Evolutionary conservation across 148 eudicot species (phyloP).

Genomic region (Polygonum maritimum): DNA sequence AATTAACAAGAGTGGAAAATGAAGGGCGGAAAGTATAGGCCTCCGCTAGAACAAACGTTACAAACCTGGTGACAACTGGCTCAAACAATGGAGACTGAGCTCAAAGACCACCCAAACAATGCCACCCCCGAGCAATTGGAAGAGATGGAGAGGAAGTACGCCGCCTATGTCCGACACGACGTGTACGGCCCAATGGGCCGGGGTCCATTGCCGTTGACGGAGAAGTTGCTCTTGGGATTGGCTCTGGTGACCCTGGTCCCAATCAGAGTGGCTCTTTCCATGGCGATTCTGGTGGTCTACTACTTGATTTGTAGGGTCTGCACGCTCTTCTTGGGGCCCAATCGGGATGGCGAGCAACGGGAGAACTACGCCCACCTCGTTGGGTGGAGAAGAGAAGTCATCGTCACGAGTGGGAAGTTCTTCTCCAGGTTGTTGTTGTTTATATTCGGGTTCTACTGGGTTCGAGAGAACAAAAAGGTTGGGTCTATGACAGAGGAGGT

Average conservation of each 20-base stretch:
- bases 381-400: slow-evolving; percentile 67
- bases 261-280: slow-evolving; percentile 29
- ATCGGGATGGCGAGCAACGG: slow-evolving; percentile 30
- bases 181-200: slow-evolving; percentile 70
- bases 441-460: slow-evolving; percentile 78
- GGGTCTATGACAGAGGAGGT: slow-evolving; percentile 23
- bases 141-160: slow-evolving; percentile 68
- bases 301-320: slow-evolving; percentile 65
- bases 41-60: no score
- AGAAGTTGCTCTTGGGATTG: slow-evolving; percentile 36
- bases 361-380: slow-evolving; percentile 66
- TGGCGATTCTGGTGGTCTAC: slow-evolving; percentile 40
- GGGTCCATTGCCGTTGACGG: slow-evolving; percentile 42
- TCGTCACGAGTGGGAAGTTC: slow-evolving; percentile 51
- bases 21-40: no score
- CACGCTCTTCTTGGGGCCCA: slow-evolving; percentile 39
- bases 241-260: slow-evolving; percentile 54
- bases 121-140: slow-evolving; percentile 23
- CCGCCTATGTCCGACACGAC: slow-evolving; percentile 61
- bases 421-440: slow-evolving; percentile 59
- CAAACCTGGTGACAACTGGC: no score
- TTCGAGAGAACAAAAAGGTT: slow-evolving; percentile 18
- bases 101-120: slow-evolving; percentile 16
- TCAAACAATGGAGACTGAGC: background rate
- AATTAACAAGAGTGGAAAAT: no score